These are phyloP conservation scores for Paramecium biaurelia DNA, from an alignment of 73 alveolate genomes.

Conservation along the genomic window DNA sequence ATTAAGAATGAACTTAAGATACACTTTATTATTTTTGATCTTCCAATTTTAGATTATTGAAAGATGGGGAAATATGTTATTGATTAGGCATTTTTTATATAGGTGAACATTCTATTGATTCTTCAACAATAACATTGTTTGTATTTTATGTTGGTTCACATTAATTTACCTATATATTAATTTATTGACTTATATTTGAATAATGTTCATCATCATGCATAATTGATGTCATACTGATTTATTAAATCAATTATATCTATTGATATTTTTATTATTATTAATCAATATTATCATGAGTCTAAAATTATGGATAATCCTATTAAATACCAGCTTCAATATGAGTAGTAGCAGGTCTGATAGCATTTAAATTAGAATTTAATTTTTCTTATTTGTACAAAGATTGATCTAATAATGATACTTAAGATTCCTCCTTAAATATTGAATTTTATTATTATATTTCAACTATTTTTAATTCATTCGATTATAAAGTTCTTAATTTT, in stretches of 20 bases:
- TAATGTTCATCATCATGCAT: slow-evolving; percentile 10
- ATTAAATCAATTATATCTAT: background rate
- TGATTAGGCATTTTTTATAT: background rate
- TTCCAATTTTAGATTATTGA: background rate
- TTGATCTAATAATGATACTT: background rate
- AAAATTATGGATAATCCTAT: background rate
- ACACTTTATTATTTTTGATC: background rate
- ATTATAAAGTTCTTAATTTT: background rate
- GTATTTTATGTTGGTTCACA: background rate
- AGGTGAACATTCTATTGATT: slow-evolving; percentile 29
- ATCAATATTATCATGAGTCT: background rate
- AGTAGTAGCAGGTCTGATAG: background rate
- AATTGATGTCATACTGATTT: background rate
- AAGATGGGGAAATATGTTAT: background rate
- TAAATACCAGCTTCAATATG: background rate
- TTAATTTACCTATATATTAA: background rate
- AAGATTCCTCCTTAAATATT: background rate
- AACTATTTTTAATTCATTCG: background rate
- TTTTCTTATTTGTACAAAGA: background rate
- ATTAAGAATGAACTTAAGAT: background rate
- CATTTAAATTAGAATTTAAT: background rate
- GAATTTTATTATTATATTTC: background rate
- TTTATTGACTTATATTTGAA: background rate
- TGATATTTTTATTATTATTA: background rate
- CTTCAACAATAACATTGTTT: background rate